phyloP scores from a whole-genome alignment of 306 rosid genomes.

The Lathyrus sativus region DNA sequence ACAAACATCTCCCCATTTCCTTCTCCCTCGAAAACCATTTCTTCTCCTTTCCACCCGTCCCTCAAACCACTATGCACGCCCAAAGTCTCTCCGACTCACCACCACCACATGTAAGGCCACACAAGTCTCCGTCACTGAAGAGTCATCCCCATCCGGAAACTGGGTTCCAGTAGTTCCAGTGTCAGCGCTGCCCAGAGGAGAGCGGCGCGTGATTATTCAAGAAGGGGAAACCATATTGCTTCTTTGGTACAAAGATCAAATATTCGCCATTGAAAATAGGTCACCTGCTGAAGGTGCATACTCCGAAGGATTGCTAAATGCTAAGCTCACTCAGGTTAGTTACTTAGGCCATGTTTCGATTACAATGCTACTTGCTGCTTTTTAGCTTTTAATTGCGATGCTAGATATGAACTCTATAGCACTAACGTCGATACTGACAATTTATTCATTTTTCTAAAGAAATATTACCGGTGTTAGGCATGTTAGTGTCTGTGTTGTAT shows the following conservation, averaged over 20 bases:
- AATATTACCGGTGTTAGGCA: no score
- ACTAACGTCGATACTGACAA: no score
- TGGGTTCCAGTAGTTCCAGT: conserved; percentile 96
- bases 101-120: conserved; percentile 57
- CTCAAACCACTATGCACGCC: neutral
- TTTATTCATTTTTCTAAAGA: no score
- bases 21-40: conserved; percentile 16
- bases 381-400: no score
- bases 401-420: no score
- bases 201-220: conserved; percentile 88
- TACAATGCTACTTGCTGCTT: no score
- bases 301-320: conserved; percentile 82
- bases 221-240: conserved; percentile 67
- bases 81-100: conserved; percentile 30
- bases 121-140: conserved; percentile 66
- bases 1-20: conserved; percentile 25
- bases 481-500: no score
- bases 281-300: conserved; percentile 99
- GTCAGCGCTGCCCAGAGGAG: conserved; percentile 85
- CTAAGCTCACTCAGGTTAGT: conserved; percentile 84
- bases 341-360: neutral
- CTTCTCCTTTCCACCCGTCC: conserved; percentile 3
- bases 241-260: conserved; percentile 79
- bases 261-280: conserved; percentile 81
- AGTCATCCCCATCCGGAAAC: conserved; percentile 58